These are phyloP conservation scores for Graphilbum sp. DNA, from an alignment of 2,329 filamentous ascomycete genomes.

Conservation along the genomic window DNA sequence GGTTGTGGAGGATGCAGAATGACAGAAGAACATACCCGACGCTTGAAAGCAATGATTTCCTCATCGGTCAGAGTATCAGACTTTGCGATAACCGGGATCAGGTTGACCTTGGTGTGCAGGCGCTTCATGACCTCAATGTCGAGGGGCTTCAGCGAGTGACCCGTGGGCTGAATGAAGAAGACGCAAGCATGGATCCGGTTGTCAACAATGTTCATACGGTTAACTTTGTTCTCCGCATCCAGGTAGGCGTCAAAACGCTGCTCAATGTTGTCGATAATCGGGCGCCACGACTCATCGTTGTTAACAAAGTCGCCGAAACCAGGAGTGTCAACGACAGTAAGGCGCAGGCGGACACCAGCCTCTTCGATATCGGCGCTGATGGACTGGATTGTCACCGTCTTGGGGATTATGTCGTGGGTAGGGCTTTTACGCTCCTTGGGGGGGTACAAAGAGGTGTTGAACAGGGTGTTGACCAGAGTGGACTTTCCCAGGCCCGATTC, in stretches of 20 bases:
- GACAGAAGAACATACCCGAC: conserved; percentile 52
- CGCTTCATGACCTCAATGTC: conserved; percentile 99
- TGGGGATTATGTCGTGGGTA: conserved; percentile 94
- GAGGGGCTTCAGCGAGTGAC: conserved; percentile 93
- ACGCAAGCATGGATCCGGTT: conserved; percentile 98
- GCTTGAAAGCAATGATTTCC: conserved; percentile 88
- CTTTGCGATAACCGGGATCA: conserved; percentile 98
- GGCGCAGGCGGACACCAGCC: conserved; percentile 85
- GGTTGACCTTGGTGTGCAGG: conserved; percentile 98
- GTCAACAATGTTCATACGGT: conserved; percentile 99
- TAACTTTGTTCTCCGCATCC: conserved; percentile 99
- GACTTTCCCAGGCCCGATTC: conserved; percentile 99
- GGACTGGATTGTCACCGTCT: conserved; percentile 89
- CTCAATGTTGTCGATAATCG: conserved; percentile 99
- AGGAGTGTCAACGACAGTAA: conserved; percentile 95
- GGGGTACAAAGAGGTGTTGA: conserved; percentile 98
- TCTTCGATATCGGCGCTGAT: conserved; percentile 97
- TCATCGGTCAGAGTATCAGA: conserved; percentile 95
- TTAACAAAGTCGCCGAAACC: conserved; percentile 99
- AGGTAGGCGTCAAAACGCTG: conserved; percentile 97
- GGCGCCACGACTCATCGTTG: conserved; percentile 98
- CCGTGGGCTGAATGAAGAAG: conserved; percentile 98
- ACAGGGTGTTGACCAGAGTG: conserved; percentile 95
- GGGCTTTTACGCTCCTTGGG: conserved; percentile 97
- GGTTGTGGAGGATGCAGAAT: background rate